Evolutionary conservation across 805 yeast species (phyloP), one percentile per base, ranked within the genome.

Genomic region (Wickerhamomyces bisporus): DNA sequence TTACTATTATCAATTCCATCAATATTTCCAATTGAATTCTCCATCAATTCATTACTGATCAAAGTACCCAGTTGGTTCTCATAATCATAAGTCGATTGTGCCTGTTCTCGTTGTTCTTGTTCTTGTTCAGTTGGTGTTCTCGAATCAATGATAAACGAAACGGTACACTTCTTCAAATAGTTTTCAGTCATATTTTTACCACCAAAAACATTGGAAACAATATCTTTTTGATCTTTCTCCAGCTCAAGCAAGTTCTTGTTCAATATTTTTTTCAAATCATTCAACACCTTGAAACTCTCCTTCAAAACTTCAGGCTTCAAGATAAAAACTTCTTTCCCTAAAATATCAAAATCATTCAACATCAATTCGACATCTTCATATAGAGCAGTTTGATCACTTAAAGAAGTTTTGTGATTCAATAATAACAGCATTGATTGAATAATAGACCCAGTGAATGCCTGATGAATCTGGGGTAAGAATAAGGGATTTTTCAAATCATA

Each of bases 391-490:
- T 47, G 46, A 17, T 54, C 58, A 28, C 30, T 35, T 12, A 36
- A 13, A 2, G 52, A 36, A 29, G 51, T 35, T n/a, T 46, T 43
- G 11, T 39, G 36, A 30, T 48, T 47, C 23, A 58, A 40, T 30
- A 59, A 31, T 4, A 61, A 30, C 43, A 61, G 42, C 53, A 60
- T 54, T 3, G 61, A 52, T 38, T 58, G 65, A 11, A 58, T 49
- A 20, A 60, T 53, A 3, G 61, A 48, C 3, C 63, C 61, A 8
- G 63, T 52, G 42, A 58, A 61, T 0, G 57, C 26, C 35, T 61
- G 65, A 35, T 60, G 60, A 13, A 60, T 58, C 39, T 56, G 61
- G 14, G 62, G 43, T 14, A 59, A 38, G 27, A 59, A 59, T 27
- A 48, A 34, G 2, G 61, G 57, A 20, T 55, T 52, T 37, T 41